Percentiles rank a stretch among this genome's conserved stretches.
These are phyloP conservation scores for Tetramitus jugosus DNA, from an alignment of 208 protist genomes.

Conservation along the genomic window DNA sequence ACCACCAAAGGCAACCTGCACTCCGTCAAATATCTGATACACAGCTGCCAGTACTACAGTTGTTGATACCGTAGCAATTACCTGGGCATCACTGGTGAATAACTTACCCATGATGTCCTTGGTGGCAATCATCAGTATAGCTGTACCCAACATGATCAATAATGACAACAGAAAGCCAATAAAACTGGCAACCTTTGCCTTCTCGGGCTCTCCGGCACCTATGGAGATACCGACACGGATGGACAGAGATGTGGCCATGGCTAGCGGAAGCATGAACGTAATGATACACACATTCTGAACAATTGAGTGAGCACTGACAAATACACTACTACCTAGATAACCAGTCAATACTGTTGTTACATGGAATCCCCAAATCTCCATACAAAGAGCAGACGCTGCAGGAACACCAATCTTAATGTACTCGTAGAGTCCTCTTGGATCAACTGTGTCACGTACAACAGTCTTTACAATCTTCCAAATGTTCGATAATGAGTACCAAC, in stretches of 20 bases:
- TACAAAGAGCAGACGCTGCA: background rate
- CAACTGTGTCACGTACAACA: too few species aligned
- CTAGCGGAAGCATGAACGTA: constrained; percentile 2
- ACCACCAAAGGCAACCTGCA: background rate
- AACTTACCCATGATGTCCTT: too few species aligned
- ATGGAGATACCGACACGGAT: background rate
- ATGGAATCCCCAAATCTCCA: background rate
- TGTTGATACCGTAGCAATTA: too few species aligned
- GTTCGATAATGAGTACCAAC: too few species aligned
- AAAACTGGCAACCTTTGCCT: background rate
- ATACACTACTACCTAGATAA: background rate
- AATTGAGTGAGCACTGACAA: background rate
- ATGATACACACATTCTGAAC: background rate
- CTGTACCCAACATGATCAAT: too few species aligned
- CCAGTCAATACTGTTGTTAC: background rate
- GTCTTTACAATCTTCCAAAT: too few species aligned
- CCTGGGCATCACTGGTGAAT: too few species aligned
- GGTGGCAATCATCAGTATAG: too few species aligned
- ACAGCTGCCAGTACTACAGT: background rate
- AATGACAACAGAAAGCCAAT: too few species aligned
- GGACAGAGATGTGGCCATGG: background rate
- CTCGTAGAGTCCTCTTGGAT: background rate
- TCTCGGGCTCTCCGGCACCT: background rate
- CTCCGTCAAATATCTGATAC: background rate
- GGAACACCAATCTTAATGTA: background rate